Evolutionary conservation across 352 stramenopile genomes (phyloP).

Genomic region (Pythium sp.): DNA sequence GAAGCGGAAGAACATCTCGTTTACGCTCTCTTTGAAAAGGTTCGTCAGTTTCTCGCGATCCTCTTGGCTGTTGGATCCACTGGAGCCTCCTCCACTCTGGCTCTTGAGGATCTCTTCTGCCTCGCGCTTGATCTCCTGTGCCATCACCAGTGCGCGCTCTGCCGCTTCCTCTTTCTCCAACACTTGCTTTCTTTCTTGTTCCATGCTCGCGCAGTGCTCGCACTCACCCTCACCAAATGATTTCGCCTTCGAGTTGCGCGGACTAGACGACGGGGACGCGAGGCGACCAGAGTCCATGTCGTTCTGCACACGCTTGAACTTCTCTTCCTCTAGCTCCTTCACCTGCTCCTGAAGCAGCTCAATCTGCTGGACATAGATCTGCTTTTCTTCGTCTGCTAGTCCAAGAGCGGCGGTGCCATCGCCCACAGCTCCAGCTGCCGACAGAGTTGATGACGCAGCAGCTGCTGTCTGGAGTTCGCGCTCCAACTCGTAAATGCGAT

Average conservation of each 20-base stretch:
- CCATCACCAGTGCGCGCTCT: slow-evolving; percentile 39
- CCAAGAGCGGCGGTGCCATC: slow-evolving; percentile 13
- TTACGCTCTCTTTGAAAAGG: slow-evolving; percentile 76
- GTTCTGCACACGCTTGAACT: slow-evolving; percentile 46
- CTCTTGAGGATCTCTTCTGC: slow-evolving; percentile 43
- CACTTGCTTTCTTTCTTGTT: slow-evolving; percentile 8
- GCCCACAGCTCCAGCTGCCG: slow-evolving; percentile 7
- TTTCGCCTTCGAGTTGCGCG: slow-evolving; percentile 14
- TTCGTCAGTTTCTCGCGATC: slow-evolving; percentile 41
- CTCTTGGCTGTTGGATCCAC: slow-evolving; percentile 16
- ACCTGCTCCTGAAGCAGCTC: slow-evolving; percentile 51
- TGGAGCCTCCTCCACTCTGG: slow-evolving; percentile 12
- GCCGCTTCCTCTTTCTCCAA: slow-evolving; percentile 44
- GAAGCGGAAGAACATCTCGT: slow-evolving; percentile 83
- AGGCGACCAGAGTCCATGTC: slow-evolving; percentile 30
- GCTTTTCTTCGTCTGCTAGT: slow-evolving; percentile 49
- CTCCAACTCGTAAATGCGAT: slow-evolving; percentile 35
- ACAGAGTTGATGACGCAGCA: slow-evolving; percentile 1
- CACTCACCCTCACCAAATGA: slow-evolving; percentile 20
- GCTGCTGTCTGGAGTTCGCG: slow-evolving; percentile 18
- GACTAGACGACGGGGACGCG: slow-evolving; percentile 22
- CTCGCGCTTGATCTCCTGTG: slow-evolving; percentile 57
- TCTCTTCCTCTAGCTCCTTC: slow-evolving; percentile 49
- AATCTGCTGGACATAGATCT: slow-evolving; percentile 52
- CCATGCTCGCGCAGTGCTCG: slow-evolving; percentile 19